A percentile compares a stretch with the other conserved stretches of the same genome.
Evolutionary conservation across 192 early-diverging fungal species (phyloP).

Genomic region (Coemansia sp.): DNA sequence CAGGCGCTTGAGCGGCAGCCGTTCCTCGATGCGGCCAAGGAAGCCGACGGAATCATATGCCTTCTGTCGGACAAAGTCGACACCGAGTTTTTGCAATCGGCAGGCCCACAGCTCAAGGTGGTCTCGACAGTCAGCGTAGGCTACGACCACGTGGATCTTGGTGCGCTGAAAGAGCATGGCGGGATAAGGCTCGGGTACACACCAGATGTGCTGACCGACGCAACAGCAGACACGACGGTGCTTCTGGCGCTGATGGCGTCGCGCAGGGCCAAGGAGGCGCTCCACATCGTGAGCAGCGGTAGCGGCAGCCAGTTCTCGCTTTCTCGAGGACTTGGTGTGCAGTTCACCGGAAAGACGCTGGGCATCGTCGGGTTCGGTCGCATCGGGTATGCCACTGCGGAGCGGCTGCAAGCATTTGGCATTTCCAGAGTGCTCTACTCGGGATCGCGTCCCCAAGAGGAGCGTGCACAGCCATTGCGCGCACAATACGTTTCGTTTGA

Average conservation of each 20-base stretch:
- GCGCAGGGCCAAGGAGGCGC: conserved; percentile 65
- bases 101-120: conserved; percentile 64
- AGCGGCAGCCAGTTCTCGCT: conserved; percentile 24
- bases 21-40: conserved; percentile 50
- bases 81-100: conserved; percentile 63
- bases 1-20: conserved; percentile 51
- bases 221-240: conserved; percentile 78
- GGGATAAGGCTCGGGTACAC: conserved; percentile 75
- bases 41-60: conserved; percentile 63
- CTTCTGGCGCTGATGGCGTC: conserved; percentile 73
- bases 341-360: conserved; percentile 75
- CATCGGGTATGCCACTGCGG: conserved; percentile 74
- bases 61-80: conserved; percentile 77
- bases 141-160: conserved; percentile 75
- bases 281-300: conserved; percentile 21
- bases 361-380: conserved; percentile 85
- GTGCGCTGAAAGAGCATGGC: conserved; percentile 48
- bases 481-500: conserved; percentile 60
- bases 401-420: conserved; percentile 73
- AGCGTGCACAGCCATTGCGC: conserved; percentile 40
- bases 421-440: conserved; percentile 64
- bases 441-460: conserved; percentile 46
- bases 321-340: conserved; percentile 58
- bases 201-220: conserved; percentile 86
- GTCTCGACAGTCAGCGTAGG: conserved; percentile 82